These are phyloP conservation scores for Metschnikowia santaceciliae DNA, from an alignment of 805 yeast species.

Conservation along the genomic window DNA sequence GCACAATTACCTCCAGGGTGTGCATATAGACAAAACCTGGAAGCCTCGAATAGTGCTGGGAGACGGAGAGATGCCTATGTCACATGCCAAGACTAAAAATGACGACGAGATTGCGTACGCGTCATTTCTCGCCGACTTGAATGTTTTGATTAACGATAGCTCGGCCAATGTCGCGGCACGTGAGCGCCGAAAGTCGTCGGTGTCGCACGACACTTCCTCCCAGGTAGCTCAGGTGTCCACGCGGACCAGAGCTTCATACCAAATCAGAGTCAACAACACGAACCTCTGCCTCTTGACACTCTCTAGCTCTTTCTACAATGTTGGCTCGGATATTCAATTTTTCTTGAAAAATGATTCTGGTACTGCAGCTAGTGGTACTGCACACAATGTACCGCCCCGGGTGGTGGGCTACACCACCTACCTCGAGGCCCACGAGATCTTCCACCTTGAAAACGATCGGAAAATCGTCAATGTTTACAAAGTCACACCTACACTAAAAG, in stretches of 20 bases:
- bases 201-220: slow-evolving; percentile 11
- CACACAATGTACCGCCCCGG: slow-evolving; percentile 14
- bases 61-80: background rate
- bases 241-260: slow-evolving; percentile 21
- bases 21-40: slow-evolving; percentile 30
- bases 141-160: slow-evolving; percentile 28
- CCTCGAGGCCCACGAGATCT: slow-evolving; percentile 39
- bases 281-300: slow-evolving; percentile 31
- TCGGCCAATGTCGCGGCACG: slow-evolving; percentile 31
- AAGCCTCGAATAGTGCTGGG: slow-evolving; percentile 7
- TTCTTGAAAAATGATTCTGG: slow-evolving; percentile 20
- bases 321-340: slow-evolving; percentile 38
- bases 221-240: slow-evolving; percentile 12
- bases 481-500: slow-evolving; percentile 32
- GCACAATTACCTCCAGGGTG: slow-evolving; percentile 24
- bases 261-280: slow-evolving; percentile 30
- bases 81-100: background rate
- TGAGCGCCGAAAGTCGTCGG: slow-evolving; percentile 7
- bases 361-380: slow-evolving; percentile 10
- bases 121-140: slow-evolving; percentile 27
- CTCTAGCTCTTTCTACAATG: slow-evolving; percentile 32
- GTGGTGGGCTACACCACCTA: slow-evolving; percentile 32
- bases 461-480: slow-evolving; percentile 25
- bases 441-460: slow-evolving; percentile 20
- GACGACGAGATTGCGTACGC: background rate